Base-by-base conservation (phyloP, 257 asterid species). In the Forsythia suspensa region DNA sequence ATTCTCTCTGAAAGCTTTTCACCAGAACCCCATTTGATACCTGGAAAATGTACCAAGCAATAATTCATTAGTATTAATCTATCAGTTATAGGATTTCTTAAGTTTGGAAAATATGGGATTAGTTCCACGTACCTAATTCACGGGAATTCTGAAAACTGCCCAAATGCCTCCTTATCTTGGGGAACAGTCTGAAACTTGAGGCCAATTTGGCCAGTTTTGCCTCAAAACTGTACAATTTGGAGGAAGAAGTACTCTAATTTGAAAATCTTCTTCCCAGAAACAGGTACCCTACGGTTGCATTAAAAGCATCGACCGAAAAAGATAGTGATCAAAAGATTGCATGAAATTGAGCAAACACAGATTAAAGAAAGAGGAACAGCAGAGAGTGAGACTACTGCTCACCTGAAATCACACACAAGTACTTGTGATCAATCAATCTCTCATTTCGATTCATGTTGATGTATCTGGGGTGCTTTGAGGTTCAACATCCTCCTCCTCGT, bases 401-500 rank as follows among this genome's bases (percentile, higher is more conserved):
- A 18, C 63, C 8, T 55, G 65, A 52, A 52, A 52, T 18, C 63
- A 18, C 24, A 52, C 9, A 5, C 21, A 2, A 55, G 65, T 55
- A 18, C 24, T 18, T 18, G 1, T 29, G 81, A 75, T 85, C 83
- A 85, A 81, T 83, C 91, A 9, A 81, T 85, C 71, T 81, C 86
- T 61, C 87, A 89, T 80, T 83, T 86, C 0, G 87, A 81, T 67
- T 81, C 87, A 65, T 84, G 76, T 51, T 29, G 88, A 72, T 20
- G 87, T 75, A 4, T 79, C 81, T 29, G 79, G 82, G 66, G 67
- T 38, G 74, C 83, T 85, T 69, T 73, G 77, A 74, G 83, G 78
- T 61, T 88, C 88, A 6, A 74, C 83, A 70, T 89, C 97, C 44
- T 89, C 94, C 63, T 90, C 95, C 2, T 90, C 95, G 1, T 89